These are phyloP conservation scores for Hortiboletus campestris DNA, from an alignment of 768 basidiomycete species.

Conservation along the genomic window DNA sequence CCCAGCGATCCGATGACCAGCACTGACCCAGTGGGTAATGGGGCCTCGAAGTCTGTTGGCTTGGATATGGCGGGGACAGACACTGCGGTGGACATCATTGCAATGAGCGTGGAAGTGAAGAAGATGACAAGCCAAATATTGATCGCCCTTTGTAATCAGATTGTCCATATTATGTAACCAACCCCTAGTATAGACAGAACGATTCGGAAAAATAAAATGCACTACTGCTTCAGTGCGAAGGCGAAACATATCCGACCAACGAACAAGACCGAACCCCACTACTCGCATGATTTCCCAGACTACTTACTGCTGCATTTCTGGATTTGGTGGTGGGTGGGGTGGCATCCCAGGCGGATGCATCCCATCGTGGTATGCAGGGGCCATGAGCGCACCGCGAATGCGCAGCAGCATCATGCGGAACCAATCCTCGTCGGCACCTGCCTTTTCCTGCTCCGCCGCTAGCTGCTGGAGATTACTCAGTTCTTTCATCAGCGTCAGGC, in stretches of 20 bases:
- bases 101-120: not conserved
- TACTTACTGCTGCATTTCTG: conserved; percentile 30
- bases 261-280: not conserved
- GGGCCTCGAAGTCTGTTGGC: conserved; percentile 24
- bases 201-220: conserved; percentile 1
- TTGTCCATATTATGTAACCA: conserved; percentile 21
- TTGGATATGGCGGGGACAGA: conserved; percentile 15
- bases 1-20: conserved; percentile 76
- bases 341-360: conserved; percentile 39
- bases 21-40: conserved; percentile 42
- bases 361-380: conserved; percentile 37
- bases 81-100: conserved; percentile 55
- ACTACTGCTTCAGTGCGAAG: not conserved
- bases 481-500: conserved; percentile 77
- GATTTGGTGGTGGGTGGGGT: conserved; percentile 35
- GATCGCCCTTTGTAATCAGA: conserved; percentile 20
- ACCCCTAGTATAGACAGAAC: not conserved
- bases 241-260: conserved; percentile 2
- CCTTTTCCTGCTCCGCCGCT: conserved; percentile 81
- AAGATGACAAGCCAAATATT: not conserved
- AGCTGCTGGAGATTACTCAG: conserved; percentile 70
- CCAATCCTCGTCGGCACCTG: conserved; percentile 80
- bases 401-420: conserved; percentile 82
- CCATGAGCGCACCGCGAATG: conserved; percentile 72
- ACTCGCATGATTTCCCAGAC: not conserved